phyloP scores from a whole-genome alignment of 768 basidiomycete species.

The Pulveroboletus frians region DNA sequence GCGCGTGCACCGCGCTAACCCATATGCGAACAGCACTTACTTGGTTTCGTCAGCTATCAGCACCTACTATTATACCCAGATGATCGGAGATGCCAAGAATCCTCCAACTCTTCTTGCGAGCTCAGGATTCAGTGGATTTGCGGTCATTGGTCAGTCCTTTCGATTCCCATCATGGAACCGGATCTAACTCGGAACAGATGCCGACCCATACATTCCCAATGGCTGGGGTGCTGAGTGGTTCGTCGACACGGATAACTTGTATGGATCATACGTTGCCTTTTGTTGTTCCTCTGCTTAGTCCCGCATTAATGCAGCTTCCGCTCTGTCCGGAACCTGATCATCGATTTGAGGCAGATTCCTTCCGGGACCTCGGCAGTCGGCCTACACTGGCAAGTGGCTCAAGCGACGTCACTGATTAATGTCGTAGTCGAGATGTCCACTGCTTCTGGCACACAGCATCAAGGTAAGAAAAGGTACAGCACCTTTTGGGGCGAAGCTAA shows the following conservation, averaged over 20 bases:
- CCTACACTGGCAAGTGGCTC: conserved; percentile 80
- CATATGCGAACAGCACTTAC: conserved; percentile 46
- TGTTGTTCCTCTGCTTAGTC: not conserved
- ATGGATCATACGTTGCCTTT: not conserved
- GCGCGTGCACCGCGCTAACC: not conserved
- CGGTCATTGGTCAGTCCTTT: conserved; percentile 57
- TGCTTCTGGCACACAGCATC: conserved; percentile 53
- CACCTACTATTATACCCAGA: conserved; percentile 70
- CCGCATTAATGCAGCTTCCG: conserved; percentile 44
- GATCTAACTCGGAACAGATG: conserved; percentile 39
- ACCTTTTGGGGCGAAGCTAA: not conserved
- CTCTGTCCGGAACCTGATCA: conserved; percentile 68
- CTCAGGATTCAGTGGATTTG: conserved; percentile 56
- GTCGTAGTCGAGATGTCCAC: conserved; percentile 70
- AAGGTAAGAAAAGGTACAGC: conserved; percentile 41
- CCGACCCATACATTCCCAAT: conserved; percentile 63
- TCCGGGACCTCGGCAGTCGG: conserved; percentile 53
- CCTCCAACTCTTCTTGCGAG: conserved; percentile 65
- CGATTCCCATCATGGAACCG: not conserved
- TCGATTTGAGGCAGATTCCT: conserved; percentile 58
- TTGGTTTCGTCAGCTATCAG: conserved; percentile 60
- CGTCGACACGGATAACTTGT: conserved; percentile 24
- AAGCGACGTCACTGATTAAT: conserved; percentile 69
- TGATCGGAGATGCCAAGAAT: conserved; percentile 67
- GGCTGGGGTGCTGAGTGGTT: conserved; percentile 35